Evolutionary conservation across 2,329 filamentous ascomycete genomes (phyloP).

Genomic region (Aureobasidium musti): DNA sequence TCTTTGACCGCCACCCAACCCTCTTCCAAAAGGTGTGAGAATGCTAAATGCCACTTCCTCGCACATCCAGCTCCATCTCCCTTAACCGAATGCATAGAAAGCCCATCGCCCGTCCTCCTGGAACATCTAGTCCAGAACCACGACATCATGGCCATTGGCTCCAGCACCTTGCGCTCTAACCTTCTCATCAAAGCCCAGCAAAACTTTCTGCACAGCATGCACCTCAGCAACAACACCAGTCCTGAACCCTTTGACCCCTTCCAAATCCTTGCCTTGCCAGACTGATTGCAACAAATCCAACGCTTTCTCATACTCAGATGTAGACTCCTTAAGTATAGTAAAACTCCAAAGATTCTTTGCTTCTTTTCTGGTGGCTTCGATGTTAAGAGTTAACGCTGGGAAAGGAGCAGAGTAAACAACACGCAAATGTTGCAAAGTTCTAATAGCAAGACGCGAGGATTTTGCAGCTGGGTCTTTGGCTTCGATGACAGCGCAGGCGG

Average conservation of each 20-base stretch:
- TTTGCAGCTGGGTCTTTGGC: constrained; percentile 32
- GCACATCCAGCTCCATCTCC: too few species aligned
- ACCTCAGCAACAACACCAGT: constrained; percentile 43
- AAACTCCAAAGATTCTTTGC: constrained; percentile 45
- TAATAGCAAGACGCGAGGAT: constrained; percentile 37
- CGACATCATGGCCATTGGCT: constrained; percentile 9
- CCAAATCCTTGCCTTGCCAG: constrained; percentile 33
- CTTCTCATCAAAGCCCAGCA: constrained; percentile 39
- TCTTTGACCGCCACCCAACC: too few species aligned
- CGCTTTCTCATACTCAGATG: background rate
- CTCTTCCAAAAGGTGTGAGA: too few species aligned
- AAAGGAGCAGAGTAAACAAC: constrained; percentile 47
- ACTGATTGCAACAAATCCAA: constrained; percentile 33
- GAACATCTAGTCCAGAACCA: constrained; percentile 24
- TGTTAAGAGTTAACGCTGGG: constrained; percentile 41
- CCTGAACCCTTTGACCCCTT: constrained; percentile 45
- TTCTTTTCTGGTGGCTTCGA: constrained; percentile 41
- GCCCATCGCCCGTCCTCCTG: background rate
- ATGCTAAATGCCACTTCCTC: too few species aligned
- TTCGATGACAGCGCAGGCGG: constrained; percentile 63
- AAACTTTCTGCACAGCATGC: background rate
- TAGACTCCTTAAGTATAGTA: constrained; percentile 35
- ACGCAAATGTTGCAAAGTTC: constrained; percentile 43
- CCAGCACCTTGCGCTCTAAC: constrained; percentile 36
- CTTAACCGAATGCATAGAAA: background rate